phyloP scores from a whole-genome alignment of 306 rosid genomes.

The Acacia crassicarpa region DNA sequence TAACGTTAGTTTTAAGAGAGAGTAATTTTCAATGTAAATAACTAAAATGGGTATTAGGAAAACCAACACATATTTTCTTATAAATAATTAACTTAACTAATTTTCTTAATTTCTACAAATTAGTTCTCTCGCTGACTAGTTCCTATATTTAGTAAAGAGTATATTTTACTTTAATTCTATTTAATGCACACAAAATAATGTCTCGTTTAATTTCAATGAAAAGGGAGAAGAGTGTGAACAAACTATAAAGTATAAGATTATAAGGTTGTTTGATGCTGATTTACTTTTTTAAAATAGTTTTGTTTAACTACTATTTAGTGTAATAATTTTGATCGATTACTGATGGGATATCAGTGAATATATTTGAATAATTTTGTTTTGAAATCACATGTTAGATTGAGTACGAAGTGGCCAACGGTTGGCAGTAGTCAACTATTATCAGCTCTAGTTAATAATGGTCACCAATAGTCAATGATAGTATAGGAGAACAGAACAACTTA shows the following conservation, averaged over 20 bases:
- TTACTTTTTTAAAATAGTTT: neutral
- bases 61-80: no score
- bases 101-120: no score
- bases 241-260: no score
- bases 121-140: no score
- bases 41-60: no score
- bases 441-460: neutral
- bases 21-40: no score
- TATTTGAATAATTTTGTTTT: no score
- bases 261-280: neutral
- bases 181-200: neutral
- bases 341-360: neutral
- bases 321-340: neutral
- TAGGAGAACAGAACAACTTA: neutral
- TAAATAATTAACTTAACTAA: no score
- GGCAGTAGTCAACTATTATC: neutral
- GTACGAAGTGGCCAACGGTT: neutral
- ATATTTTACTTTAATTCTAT: neutral
- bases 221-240: neutral
- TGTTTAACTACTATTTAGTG: neutral
- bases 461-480: neutral
- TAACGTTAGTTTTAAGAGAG: no score
- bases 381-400: neutral
- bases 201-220: no score
- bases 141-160: no score